These are phyloP conservation scores for Passiflora organensis DNA, from an alignment of 345 rosid genomes.

Conservation along the genomic window DNA sequence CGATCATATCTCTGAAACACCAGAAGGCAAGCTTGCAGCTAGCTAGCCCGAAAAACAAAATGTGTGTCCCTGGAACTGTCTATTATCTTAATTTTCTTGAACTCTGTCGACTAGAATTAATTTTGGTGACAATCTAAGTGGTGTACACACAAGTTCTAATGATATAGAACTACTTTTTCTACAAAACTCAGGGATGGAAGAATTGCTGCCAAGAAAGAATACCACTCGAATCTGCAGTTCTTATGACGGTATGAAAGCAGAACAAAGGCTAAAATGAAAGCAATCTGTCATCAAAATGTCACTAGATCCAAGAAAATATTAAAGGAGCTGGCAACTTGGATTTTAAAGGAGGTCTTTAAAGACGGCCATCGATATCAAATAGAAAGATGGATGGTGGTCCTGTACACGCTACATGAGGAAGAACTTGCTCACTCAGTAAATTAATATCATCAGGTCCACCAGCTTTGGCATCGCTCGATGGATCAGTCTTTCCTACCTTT, in stretches of 20 bases:
- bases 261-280: not conserved
- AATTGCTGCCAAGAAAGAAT: not conserved
- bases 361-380: not conserved
- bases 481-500: no score
- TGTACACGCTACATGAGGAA: not conserved
- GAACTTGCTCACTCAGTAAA: no score
- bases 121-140: no score
- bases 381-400: not conserved
- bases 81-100: no score
- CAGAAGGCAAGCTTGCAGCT: no score
- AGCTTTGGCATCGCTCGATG: no score
- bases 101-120: no score
- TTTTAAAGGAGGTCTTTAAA: not conserved
- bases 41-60: no score
- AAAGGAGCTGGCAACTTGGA: not conserved
- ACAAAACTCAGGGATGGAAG: not conserved
- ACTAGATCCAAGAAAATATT: conserved; percentile 4
- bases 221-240: not conserved
- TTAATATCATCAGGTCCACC: no score
- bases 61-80: no score
- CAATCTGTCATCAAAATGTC: not conserved
- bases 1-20: no score
- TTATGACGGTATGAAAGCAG: not conserved
- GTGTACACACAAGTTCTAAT: no score
- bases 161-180: not conserved